phyloP scores from a whole-genome alignment of 2,329 filamentous ascomycete species.

The Penicillium decumbens region DNA sequence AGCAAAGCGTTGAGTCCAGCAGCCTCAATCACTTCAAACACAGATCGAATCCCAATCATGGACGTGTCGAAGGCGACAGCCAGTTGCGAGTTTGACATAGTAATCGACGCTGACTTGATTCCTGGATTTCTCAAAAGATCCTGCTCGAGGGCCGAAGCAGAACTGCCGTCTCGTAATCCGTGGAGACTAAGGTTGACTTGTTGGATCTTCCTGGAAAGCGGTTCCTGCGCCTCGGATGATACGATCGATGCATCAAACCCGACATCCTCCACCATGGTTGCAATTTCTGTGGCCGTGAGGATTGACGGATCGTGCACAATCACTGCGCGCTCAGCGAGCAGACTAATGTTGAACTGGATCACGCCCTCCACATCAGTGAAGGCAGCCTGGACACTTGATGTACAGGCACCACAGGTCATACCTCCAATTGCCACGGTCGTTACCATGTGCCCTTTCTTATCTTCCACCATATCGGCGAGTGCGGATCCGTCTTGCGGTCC shows the following conservation, averaged over 20 bases:
- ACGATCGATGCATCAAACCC: constrained; percentile 84
- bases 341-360: constrained; percentile 86
- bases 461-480: constrained; percentile 31
- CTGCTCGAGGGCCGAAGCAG: constrained; percentile 68
- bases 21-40: constrained; percentile 79
- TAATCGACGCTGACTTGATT: constrained; percentile 68
- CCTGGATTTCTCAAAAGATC: constrained; percentile 63
- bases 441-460: constrained; percentile 48
- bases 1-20: constrained; percentile 83
- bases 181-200: constrained; percentile 78
- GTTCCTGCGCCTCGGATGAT: constrained; percentile 62
- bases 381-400: constrained; percentile 79
- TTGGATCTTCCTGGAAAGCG: constrained; percentile 53
- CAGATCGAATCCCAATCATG: constrained; percentile 69
- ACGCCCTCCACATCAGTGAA: constrained; percentile 75
- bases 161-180: constrained; percentile 66
- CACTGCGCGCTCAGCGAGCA: constrained; percentile 86
- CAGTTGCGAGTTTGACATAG: constrained; percentile 67
- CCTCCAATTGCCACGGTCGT: constrained; percentile 89
- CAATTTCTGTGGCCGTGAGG: constrained; percentile 68
- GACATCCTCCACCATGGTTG: constrained; percentile 78
- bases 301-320: constrained; percentile 73
- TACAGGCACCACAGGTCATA: constrained; percentile 97
- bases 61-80: constrained; percentile 68
- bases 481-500: constrained; percentile 25